These are phyloP conservation scores for Bipolaris gigantea DNA, from an alignment of 2,329 filamentous ascomycete species.

Conservation along the genomic window DNA sequence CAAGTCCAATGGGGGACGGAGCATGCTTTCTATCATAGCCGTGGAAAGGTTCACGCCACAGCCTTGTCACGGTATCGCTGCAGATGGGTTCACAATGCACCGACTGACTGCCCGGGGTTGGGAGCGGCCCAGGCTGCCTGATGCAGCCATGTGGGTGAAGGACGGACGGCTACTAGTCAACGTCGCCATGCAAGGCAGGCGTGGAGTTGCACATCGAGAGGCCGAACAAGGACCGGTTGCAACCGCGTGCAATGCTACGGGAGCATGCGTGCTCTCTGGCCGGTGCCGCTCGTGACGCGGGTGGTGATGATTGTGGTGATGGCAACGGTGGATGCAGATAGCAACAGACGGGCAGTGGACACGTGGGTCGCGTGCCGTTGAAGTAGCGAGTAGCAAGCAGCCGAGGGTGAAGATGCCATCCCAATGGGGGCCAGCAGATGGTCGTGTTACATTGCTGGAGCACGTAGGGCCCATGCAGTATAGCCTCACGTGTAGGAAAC, in stretches of 20 bases:
- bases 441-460: conserved; percentile 6
- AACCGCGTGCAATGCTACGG: conserved; percentile 28
- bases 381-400: not conserved
- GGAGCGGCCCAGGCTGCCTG: conserved; percentile 25
- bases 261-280: conserved; percentile 19
- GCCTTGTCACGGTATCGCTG: conserved; percentile 13
- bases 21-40: conserved; percentile 22
- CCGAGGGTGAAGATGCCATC: not conserved
- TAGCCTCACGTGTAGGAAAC: no score
- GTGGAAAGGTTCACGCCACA: conserved; percentile 27
- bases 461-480: not conserved
- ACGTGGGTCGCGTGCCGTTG: not conserved
- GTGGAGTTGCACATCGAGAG: conserved; percentile 16
- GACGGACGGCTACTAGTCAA: conserved; percentile 31
- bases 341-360: conserved; percentile 5
- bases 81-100: conserved; percentile 24
- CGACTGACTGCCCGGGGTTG: conserved; percentile 28
- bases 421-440: not conserved
- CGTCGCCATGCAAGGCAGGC: conserved; percentile 38
- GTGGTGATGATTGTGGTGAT: not conserved
- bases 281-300: not conserved
- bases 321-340: no score
- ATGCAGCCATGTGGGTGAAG: conserved; percentile 23
- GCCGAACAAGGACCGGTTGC: conserved; percentile 7
- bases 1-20: conserved; percentile 4